Percentiles rank a stretch among this genome's conserved stretches.
phyloP scores from a whole-genome alignment of 1,284 basidiomycete species.

The Boletus semigastroideus region DNA sequence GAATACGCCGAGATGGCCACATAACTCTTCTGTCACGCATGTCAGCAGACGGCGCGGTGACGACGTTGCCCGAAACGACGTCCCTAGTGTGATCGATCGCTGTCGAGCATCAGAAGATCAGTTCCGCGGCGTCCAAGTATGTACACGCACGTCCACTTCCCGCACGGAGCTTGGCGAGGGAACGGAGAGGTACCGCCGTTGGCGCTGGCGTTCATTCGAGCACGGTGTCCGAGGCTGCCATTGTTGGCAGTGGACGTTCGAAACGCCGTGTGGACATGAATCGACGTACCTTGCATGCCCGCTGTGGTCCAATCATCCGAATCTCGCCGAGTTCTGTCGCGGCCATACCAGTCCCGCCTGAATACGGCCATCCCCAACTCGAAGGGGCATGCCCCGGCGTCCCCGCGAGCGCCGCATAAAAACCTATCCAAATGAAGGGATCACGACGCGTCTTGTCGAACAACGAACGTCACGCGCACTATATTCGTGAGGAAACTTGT shows the following conservation, averaged over 20 bases:
- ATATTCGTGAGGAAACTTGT: slow-evolving; percentile 27
- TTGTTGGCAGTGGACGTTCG: too few species aligned
- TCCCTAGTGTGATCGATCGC: slow-evolving; percentile 1
- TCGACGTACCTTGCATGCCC: background rate
- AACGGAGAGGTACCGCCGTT: slow-evolving; percentile 15
- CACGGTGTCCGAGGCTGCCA: slow-evolving; percentile 4
- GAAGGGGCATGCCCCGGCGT: slow-evolving; percentile 14
- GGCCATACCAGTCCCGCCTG: background rate
- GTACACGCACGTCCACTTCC: slow-evolving; percentile 14
- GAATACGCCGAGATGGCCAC: background rate
- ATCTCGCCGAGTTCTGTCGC: background rate
- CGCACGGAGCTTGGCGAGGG: slow-evolving; percentile 14
- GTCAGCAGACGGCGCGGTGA: slow-evolving; percentile 15
- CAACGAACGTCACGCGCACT: slow-evolving; percentile 9
- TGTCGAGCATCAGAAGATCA: background rate
- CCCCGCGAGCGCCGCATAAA: slow-evolving; percentile 19
- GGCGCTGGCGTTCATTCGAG: background rate
- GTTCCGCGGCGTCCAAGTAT: too few species aligned
- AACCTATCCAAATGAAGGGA: slow-evolving; percentile 11
- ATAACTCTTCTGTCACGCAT: slow-evolving; percentile 24
- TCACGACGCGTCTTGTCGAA: background rate
- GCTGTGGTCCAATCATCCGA: background rate
- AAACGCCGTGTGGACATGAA: too few species aligned
- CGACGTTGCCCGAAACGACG: slow-evolving; percentile 15
- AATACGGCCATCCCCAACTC: background rate